phyloP scores from a whole-genome alignment of 1,284 basidiomycete genomes.

The Cutaneotrichosporon sp. region DNA sequence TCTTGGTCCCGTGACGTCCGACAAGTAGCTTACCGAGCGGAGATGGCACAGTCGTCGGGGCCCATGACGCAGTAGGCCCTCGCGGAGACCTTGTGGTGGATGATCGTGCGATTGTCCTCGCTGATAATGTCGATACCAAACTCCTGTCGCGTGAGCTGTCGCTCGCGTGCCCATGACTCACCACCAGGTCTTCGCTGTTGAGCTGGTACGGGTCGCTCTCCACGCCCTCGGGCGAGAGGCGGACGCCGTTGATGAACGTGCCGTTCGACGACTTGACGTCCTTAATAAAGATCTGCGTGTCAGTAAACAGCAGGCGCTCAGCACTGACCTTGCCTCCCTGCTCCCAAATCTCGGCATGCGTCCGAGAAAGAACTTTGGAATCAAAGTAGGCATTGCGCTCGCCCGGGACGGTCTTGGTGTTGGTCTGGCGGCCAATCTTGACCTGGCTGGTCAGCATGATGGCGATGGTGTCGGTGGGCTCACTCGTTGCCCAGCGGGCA shows the following conservation, averaged over 20 bases:
- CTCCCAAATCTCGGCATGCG: slow-evolving; percentile 98
- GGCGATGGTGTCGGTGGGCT: slow-evolving; percentile 14
- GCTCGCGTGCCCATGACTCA: slow-evolving; percentile 52
- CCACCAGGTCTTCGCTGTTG: slow-evolving; percentile 89
- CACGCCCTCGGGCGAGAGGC: slow-evolving; percentile 84
- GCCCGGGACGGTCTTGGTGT: slow-evolving; percentile 90
- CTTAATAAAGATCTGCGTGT: slow-evolving; percentile 85
- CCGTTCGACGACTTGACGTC: slow-evolving; percentile 98
- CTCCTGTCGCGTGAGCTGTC: slow-evolving; percentile 62
- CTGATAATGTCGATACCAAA: slow-evolving; percentile 99
- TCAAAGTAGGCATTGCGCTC: slow-evolving; percentile 98
- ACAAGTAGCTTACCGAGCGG: slow-evolving; percentile 41
- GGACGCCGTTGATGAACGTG: slow-evolving; percentile 95
- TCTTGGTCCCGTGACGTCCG: too few species aligned
- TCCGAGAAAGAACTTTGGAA: slow-evolving; percentile 90
- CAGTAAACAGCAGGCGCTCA: background rate
- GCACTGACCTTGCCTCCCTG: slow-evolving; percentile 73
- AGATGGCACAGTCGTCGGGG: slow-evolving; percentile 69
- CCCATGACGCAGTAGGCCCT: slow-evolving; percentile 86
- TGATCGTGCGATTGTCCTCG: slow-evolving; percentile 97
- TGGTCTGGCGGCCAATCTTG: slow-evolving; percentile 98
- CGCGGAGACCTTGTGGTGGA: slow-evolving; percentile 97
- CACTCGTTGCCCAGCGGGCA: slow-evolving; percentile 59
- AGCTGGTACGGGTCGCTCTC: slow-evolving; percentile 94
- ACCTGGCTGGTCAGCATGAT: slow-evolving; percentile 38